phyloP scores from a whole-genome alignment of 352 stramenopile species.

The Pythium periplocum region DNA sequence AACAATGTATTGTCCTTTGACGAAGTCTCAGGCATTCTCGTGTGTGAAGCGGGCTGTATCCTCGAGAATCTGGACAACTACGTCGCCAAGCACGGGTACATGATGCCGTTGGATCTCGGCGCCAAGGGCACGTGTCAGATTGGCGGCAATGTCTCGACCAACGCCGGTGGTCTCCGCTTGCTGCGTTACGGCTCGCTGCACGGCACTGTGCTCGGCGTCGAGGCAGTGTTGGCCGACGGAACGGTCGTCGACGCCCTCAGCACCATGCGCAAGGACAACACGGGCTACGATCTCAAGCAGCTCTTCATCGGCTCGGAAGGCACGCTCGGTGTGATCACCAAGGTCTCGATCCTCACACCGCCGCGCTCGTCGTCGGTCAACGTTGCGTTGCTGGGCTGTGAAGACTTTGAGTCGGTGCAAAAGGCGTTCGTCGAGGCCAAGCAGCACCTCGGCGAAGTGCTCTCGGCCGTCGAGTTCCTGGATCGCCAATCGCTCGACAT shows the following conservation, averaged over 20 bases:
- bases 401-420: constrained; percentile 84
- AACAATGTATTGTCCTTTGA: constrained; percentile 92
- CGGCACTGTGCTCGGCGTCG: constrained; percentile 91
- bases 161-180: constrained; percentile 93
- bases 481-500: constrained; percentile 89
- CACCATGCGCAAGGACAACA: constrained; percentile 97
- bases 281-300: constrained; percentile 96
- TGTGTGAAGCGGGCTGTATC: constrained; percentile 91
- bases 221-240: constrained; percentile 93
- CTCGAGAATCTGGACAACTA: constrained; percentile 91
- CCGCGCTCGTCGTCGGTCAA: constrained; percentile 66
- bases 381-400: constrained; percentile 89
- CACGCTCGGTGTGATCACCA: constrained; percentile 94
- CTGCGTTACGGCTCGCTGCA: constrained; percentile 94
- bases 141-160: constrained; percentile 94
- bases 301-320: constrained; percentile 96
- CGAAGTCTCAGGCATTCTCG: constrained; percentile 70
- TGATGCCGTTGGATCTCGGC: constrained; percentile 95
- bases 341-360: constrained; percentile 82
- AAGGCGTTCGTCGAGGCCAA: constrained; percentile 81
- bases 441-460: constrained; percentile 88
- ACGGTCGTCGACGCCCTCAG: constrained; percentile 89
- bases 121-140: constrained; percentile 98
- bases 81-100: constrained; percentile 78
- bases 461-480: constrained; percentile 96